Evolutionary conservation across 176 grass and related monocot species (phyloP).

Genomic region (Carex myosuroides): DNA sequence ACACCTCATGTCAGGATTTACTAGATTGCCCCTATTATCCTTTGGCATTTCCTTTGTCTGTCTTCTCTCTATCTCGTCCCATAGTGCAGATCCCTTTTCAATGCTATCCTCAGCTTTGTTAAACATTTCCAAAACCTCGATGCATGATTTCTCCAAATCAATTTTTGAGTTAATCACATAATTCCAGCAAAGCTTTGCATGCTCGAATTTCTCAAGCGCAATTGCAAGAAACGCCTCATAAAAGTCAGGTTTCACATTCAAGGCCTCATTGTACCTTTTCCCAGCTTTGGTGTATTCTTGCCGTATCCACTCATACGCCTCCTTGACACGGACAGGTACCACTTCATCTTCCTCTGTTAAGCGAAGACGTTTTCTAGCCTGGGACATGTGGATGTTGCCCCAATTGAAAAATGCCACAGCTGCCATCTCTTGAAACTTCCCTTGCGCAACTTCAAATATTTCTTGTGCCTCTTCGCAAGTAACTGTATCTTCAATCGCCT

Average conservation of each 20-base stretch:
- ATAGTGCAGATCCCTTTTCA: conserved; percentile 70
- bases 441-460: conserved; percentile 61
- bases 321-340: conserved; percentile 42
- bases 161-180: conserved; percentile 54
- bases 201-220: conserved; percentile 72
- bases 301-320: conserved; percentile 64
- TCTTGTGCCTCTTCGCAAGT: conserved; percentile 82
- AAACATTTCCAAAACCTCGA: conserved; percentile 62
- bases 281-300: conserved; percentile 65
- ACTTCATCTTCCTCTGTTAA: conserved; percentile 47
- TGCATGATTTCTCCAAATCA: conserved; percentile 36
- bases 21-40: conserved; percentile 43
- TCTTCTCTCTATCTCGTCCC: conserved; percentile 68
- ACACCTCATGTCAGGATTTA: conserved; percentile 58
- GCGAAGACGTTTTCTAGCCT: conserved; percentile 55
- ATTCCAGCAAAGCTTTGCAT: conserved; percentile 84
- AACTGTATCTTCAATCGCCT: conserved; percentile 85
- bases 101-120: conserved; percentile 80
- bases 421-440: conserved; percentile 83
- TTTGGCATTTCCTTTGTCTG: conserved; percentile 51
- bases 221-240: conserved; percentile 76
- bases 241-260: conserved; percentile 75
- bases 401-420: conserved; percentile 77
- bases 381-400: conserved; percentile 82
- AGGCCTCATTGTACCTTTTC: conserved; percentile 55